A percentile compares a stretch with the other conserved stretches of the same genome.
Conservation (phyloP, 129 eudicot genomes). For the Flaveria robusta region DNA sequence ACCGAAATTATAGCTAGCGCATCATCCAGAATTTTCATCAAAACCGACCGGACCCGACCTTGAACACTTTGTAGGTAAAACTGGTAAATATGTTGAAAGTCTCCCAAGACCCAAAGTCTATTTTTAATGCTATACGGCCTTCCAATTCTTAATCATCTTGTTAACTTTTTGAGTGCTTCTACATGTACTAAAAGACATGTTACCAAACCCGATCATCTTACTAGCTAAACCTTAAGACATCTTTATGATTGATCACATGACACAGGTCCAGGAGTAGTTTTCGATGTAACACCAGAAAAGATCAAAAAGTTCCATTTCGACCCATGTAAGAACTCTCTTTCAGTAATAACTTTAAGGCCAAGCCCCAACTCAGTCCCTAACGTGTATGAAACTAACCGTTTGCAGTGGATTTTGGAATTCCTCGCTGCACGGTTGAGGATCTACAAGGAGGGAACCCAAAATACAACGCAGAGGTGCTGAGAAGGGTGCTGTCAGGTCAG, state of each 20-base stretch:
- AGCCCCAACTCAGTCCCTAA: neutral
- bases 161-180: neutral
- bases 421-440: constrained; percentile 73
- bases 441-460: constrained; percentile 71
- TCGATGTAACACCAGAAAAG: constrained; percentile 67
- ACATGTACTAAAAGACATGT: neutral
- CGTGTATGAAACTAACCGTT: constrained; percentile 8
- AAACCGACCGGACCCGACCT: too few relatives aligned
- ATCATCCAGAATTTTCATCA: too few relatives aligned
- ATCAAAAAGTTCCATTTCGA: constrained; percentile 68
- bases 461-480: constrained; percentile 63
- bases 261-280: constrained; percentile 74
- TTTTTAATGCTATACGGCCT: too few relatives aligned
- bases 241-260: constrained; percentile 20
- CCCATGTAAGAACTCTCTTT: constrained; percentile 57
- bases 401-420: constrained; percentile 87
- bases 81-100: too few relatives aligned
- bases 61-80: too few relatives aligned
- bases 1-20: neutral
- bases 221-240: neutral
- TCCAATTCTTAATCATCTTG: too few relatives aligned
- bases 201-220: neutral
- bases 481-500: constrained; percentile 62
- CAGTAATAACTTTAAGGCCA: neutral
- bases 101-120: too few relatives aligned